phyloP scores from a whole-genome alignment of 768 basidiomycete species.

The Phallus indusiatus region DNA sequence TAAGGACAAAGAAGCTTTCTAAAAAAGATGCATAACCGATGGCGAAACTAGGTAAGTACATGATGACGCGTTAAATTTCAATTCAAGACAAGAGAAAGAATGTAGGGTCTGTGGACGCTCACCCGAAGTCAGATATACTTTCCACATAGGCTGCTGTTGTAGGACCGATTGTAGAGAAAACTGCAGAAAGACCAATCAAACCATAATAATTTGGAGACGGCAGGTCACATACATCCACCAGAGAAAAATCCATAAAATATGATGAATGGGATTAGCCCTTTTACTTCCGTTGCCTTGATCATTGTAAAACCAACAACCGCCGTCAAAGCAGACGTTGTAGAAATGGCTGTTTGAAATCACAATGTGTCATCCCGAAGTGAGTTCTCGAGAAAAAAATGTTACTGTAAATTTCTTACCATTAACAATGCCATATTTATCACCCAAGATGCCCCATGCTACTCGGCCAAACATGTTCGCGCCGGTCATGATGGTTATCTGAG shows the following conservation, averaged over 20 bases:
- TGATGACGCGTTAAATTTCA: not conserved
- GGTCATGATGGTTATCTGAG: slow-evolving; percentile 43
- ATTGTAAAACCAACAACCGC: slow-evolving; percentile 37
- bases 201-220: no score
- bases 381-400: not conserved
- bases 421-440: slow-evolving; percentile 33
- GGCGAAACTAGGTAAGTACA: slow-evolving; percentile 29
- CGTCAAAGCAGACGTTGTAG: slow-evolving; percentile 23
- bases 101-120: not conserved
- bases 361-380: not conserved
- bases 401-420: slow-evolving; percentile 22
- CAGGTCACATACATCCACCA: slow-evolving; percentile 31
- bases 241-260: slow-evolving; percentile 39
- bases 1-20: slow-evolving; percentile 35
- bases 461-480: slow-evolving; percentile 44
- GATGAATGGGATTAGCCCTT: slow-evolving; percentile 30
- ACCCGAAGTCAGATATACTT: not conserved
- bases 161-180: not conserved
- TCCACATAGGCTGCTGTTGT: not conserved
- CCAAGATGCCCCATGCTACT: slow-evolving; percentile 34
- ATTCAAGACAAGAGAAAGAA: not conserved
- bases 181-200: not conserved
- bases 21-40: slow-evolving; percentile 36
- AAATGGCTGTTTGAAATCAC: slow-evolving; percentile 18
- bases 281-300: slow-evolving; percentile 22